Evolutionary conservation across 1,139 yeast genomes (phyloP).

Genomic region (Keqinozyma sinolaborantium): DNA sequence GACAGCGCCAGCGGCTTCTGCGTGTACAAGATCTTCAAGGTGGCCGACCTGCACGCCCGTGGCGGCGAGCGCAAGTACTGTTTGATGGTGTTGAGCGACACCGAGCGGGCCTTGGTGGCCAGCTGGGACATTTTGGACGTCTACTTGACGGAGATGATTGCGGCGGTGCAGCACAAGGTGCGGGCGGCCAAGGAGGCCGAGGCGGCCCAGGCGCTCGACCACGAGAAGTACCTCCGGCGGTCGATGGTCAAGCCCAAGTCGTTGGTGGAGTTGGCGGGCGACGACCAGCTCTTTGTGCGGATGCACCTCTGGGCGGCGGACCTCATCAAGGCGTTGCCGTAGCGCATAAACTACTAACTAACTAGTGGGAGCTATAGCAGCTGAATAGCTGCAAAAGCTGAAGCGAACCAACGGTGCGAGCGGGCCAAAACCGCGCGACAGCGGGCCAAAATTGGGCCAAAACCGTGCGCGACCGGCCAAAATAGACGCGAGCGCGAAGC

Average conservation of each 20-base stretch:
- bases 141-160: constrained; percentile 50
- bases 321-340: constrained; percentile 30
- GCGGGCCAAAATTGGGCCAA: too few species aligned
- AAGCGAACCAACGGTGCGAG: too few species aligned
- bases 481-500: too few species aligned
- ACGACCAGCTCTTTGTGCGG: constrained; percentile 56
- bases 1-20: constrained; percentile 69
- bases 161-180: constrained; percentile 44
- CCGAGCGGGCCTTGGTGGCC: constrained; percentile 48
- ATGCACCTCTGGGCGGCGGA: constrained; percentile 66
- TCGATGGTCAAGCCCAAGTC: constrained; percentile 54
- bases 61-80: constrained; percentile 78
- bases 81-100: constrained; percentile 58
- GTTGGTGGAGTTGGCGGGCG: constrained; percentile 57
- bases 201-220: constrained; percentile 28
- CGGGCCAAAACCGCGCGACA: too few species aligned
- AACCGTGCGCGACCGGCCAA: too few species aligned
- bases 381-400: too few species aligned
- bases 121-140: constrained; percentile 57
- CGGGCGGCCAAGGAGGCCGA: constrained; percentile 14
- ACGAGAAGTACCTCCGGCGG: constrained; percentile 53
- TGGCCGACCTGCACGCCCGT: constrained; percentile 67
- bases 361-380: too few species aligned
- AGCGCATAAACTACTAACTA: too few species aligned
- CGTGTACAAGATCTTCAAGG: constrained; percentile 61